Conservation (phyloP, 768 basidiomycete genomes). For the Calocybe cyanea region DNA sequence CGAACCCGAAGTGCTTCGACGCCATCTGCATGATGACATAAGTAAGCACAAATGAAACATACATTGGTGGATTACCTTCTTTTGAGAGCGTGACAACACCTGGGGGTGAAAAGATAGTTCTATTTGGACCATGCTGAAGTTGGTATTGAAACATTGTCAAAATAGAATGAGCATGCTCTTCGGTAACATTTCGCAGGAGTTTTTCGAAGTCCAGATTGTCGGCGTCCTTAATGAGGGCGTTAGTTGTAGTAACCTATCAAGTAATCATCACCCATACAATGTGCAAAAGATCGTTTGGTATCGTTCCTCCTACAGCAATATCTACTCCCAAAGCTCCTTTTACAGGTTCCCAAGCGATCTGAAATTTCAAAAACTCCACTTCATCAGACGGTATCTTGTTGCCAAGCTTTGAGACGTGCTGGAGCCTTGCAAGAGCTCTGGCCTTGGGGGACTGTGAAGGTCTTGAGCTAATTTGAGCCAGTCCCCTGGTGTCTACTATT, state of each 20-base stretch:
- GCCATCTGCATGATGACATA: conserved; percentile 35
- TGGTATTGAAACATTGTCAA: conserved; percentile 52
- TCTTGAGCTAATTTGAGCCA: conserved; percentile 33
- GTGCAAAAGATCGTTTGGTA: conserved; percentile 38
- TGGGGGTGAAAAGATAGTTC: conserved; percentile 56
- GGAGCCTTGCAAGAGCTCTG: conserved; percentile 57
- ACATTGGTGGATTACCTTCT: conserved; percentile 40
- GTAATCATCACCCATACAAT: conserved; percentile 47
- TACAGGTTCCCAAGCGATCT: conserved; percentile 77
- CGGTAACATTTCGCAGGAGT: conserved; percentile 58
- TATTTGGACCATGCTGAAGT: conserved; percentile 46
- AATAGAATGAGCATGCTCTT: conserved; percentile 62
- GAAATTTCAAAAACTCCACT: conserved; percentile 64
- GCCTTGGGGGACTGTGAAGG: conserved; percentile 52
- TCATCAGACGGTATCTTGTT: conserved; percentile 62
- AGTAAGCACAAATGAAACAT: not conserved
- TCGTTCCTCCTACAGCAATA: conserved; percentile 45
- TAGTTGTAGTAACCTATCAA: not conserved
- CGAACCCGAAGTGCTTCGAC: conserved; percentile 59
- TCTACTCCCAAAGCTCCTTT: conserved; percentile 60
- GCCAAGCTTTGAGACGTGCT: conserved; percentile 60
- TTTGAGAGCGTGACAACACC: conserved; percentile 54
- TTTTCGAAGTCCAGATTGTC: conserved; percentile 71
- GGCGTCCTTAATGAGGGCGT: conserved; percentile 42
- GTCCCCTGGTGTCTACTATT: conserved; percentile 50